Evolutionary conservation across 176 grass and related monocot species (phyloP).

Genomic region (Phragmites australis): DNA sequence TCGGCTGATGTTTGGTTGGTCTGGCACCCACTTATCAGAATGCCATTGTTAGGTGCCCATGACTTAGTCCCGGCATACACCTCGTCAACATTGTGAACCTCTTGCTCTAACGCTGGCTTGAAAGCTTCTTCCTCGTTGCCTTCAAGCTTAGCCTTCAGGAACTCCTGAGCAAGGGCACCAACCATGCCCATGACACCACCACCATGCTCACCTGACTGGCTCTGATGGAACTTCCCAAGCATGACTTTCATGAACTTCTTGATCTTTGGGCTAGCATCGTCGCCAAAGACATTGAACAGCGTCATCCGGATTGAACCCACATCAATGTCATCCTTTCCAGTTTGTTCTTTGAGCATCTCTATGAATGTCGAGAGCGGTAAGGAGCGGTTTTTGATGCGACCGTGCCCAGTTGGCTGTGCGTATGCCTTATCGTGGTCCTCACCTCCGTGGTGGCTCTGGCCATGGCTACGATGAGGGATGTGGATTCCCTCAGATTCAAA

Average conservation of each 20-base stretch:
- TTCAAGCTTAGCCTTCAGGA: slow-evolving; percentile 77
- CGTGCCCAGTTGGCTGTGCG: slow-evolving; percentile 36
- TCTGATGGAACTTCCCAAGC: slow-evolving; percentile 65
- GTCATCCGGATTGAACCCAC: slow-evolving; percentile 86
- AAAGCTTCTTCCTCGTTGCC: slow-evolving; percentile 62
- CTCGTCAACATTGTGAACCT: slow-evolving; percentile 64
- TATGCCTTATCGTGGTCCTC: slow-evolving; percentile 37
- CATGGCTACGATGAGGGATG: slow-evolving; percentile 52
- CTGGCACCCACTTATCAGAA: slow-evolving; percentile 91
- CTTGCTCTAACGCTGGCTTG: slow-evolving; percentile 73
- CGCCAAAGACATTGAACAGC: slow-evolving; percentile 79
- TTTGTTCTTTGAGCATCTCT: slow-evolving; percentile 92
- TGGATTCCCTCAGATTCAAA: slow-evolving; percentile 67
- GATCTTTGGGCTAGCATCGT: slow-evolving; percentile 90
- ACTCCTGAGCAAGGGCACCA: slow-evolving; percentile 75
- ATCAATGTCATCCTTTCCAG: slow-evolving; percentile 90
- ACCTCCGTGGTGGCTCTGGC: slow-evolving; percentile 28
- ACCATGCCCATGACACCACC: slow-evolving; percentile 75
- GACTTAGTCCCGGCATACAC: slow-evolving; percentile 62
- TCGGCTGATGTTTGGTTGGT: slow-evolving; percentile 92
- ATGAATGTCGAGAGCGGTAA: slow-evolving; percentile 75
- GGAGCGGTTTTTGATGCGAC: slow-evolving; percentile 59
- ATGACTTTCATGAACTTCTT: slow-evolving; percentile 99
- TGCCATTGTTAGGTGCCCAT: slow-evolving; percentile 61
- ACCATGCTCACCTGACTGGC: slow-evolving; percentile 50